Evolutionary conservation across 306 rosid species (phyloP).

Genomic region (Vachellia collinsii): DNA sequence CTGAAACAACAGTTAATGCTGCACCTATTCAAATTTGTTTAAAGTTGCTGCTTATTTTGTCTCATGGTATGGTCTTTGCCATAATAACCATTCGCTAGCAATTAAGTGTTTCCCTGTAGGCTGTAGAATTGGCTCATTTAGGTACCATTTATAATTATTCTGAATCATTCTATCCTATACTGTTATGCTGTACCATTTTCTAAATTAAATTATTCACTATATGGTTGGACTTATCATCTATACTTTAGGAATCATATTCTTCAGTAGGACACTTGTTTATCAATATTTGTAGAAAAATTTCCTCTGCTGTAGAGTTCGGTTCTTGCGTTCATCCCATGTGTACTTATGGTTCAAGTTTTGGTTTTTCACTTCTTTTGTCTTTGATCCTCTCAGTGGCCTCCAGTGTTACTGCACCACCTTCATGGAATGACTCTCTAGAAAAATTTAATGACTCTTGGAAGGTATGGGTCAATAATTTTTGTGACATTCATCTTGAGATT

Average conservation of each 20-base stretch:
- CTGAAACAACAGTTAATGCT: background rate
- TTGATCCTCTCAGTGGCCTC: conserved; percentile 45
- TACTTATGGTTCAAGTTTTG: conserved; percentile 28
- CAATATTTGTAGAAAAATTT: background rate
- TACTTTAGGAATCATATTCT: conserved; percentile 17
- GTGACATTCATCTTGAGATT: conserved; percentile 13
- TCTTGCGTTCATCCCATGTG: conserved; percentile 28
- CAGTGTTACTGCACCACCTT: conserved; percentile 34
- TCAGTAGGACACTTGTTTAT: conserved; percentile 12
- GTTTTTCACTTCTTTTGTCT: conserved; percentile 30
- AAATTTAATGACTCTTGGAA: conserved; percentile 61
- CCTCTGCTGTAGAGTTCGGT: conserved; percentile 26
- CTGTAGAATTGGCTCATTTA: background rate
- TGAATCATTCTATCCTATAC: background rate
- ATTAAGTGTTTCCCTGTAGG: background rate
- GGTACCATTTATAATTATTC: conserved; percentile 8
- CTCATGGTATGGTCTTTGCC: background rate
- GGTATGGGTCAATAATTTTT: conserved; percentile 47
- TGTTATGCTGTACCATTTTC: background rate
- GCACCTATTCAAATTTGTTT: conserved; percentile 1
- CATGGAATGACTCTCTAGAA: conserved; percentile 48
- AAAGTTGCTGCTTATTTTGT: background rate
- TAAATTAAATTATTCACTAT: background rate
- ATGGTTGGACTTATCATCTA: conserved; percentile 22
- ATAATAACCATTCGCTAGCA: conserved; percentile 11